These are phyloP conservation scores for Dentipellis fragilis DNA, from an alignment of 768 basidiomycete genomes.

Conservation along the genomic window DNA sequence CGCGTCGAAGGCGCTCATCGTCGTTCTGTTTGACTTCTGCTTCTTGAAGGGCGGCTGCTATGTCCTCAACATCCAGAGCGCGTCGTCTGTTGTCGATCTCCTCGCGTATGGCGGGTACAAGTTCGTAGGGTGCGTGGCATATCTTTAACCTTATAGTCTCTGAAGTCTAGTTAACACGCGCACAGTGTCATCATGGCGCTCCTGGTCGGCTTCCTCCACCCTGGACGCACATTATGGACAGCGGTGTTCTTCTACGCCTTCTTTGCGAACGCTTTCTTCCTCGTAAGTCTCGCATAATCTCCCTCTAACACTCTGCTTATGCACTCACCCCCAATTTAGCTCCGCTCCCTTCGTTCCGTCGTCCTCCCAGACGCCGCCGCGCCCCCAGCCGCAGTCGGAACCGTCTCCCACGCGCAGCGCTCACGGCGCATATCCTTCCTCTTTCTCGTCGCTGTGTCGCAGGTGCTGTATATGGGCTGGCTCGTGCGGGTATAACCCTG, in stretches of 20 bases:
- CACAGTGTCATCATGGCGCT: conserved; percentile 78
- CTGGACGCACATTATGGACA: conserved; percentile 54
- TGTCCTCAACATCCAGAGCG: conserved; percentile 75
- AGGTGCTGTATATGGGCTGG: conserved; percentile 80
- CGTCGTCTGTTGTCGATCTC: conserved; percentile 66
- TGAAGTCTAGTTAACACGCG: not conserved
- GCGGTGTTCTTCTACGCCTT: conserved; percentile 78
- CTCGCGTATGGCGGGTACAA: conserved; percentile 95
- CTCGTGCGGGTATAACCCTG: conserved; percentile 50
- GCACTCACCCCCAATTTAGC: conserved; percentile 32
- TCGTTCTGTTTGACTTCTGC: conserved; percentile 81
- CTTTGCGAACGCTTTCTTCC: conserved; percentile 86
- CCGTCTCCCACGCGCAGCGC: conserved; percentile 48
- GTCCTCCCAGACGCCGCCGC: conserved; percentile 73
- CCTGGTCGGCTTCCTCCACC: conserved; percentile 55
- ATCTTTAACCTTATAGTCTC: not conserved
- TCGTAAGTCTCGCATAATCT: conserved; percentile 39
- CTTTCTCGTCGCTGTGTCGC: conserved; percentile 73
- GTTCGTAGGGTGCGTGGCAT: conserved; percentile 73
- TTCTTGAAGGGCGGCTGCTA: conserved; percentile 91
- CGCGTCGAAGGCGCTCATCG: conserved; percentile 74
- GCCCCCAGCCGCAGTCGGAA: conserved; percentile 23
- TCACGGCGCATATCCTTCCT: conserved; percentile 83
- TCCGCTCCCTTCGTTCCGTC: conserved; percentile 86
- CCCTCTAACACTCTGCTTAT: not conserved